Evolutionary conservation across 768 basidiomycete genomes (phyloP), one percentile per base, ranked within the genome.

Genomic region (Amanita jacksonii): DNA sequence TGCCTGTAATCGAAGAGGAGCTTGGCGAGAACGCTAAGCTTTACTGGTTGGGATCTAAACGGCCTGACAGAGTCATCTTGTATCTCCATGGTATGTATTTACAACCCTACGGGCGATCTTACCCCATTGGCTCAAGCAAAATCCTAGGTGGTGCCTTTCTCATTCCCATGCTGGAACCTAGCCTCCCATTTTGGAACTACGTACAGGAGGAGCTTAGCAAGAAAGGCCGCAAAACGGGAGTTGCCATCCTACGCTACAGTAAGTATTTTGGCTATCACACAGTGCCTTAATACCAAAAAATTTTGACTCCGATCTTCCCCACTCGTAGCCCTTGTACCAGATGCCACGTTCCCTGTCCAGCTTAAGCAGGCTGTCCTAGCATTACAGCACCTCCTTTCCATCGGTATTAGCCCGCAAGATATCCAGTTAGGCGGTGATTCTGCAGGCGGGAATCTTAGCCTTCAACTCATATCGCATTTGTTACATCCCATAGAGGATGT

Each of bases 401-500:
- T 38, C 13, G 65, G 63, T 9, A 49, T 65, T 5, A 45, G 51
- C 9, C 62, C 64, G 5, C 46, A 50, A 28, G 55, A 66, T 48
- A 51, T 68, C 15, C 54, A 62, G 35, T 43, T 69, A 9, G 59
- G 57, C 5, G 64, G 65, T 18, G 67, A 69, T 50, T 69, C 67
- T 8, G 69, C 69, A 8, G 69, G 69, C 8, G 66, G 51, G 0
- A 61, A 62, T 35, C 56, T 69, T 20, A 51, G 62, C 23, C 51
- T 66, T 22, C 62, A 64, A 46, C 46, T 67, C 31, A 32, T 69
- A 19, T 63, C 62, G 2, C 62, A 67, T 41, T 50, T 64, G 20
- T 52, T 67, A 2, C 67, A 66, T 37, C 67, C 69, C 2, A 43
- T 62, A 6, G 43, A 54, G 3, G 51, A 43, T 22, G 44, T 66